Base-by-base conservation (phyloP, 2,329 filamentous ascomycete genomes). In the Fusarium dlaminii region DNA sequence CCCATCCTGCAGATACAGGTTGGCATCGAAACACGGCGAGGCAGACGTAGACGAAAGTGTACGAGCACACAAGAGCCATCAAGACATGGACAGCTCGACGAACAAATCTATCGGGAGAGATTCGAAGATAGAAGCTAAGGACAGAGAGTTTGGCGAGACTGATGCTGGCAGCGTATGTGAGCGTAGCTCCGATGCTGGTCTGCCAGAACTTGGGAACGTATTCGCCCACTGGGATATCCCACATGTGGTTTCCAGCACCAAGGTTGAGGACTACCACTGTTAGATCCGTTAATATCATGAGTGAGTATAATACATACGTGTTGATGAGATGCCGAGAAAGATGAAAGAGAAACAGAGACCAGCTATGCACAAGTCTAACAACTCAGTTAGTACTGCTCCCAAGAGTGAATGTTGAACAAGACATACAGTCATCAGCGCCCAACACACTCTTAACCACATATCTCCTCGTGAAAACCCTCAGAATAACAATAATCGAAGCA, bases 41-140 rank as follows among this genome's bases (percentile, higher is more conserved):
- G 13, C 80, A 71, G 22, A 86, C 64, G 64, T 82, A 86, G 9
- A 82, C 73, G n/a, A 85, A 30, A 24, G 81, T 84, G 66, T 86
- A 85, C 12, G 82, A 57, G n/a, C 75, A 60, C 52, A 86, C 79
- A 15, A 87, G 73, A 18, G 70, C 69, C 32, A 86, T 83, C 22
- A 65, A 64, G 18, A 49, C 42, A 65, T 73, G 62, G 3, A 79
- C 77, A 8, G 70, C 66, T 29, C 73, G 65, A 42, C 74, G 77
- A 32, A 79, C 73, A n/a, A 65, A 24, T 34, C 65, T 63, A 17
- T 76, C 69, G 8, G 77, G 77, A 0, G 74, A 79, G 49, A 87
- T 85, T 34, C 86, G 81, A 18, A 87, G 80, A 55, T 87, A 87
- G 64, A 86, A 86, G 66, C 81, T 81, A 3, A 87, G 77, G 36